Base-by-base conservation (phyloP, 2,329 filamentous ascomycete species). In the Exophiala aquamarina region DNA sequence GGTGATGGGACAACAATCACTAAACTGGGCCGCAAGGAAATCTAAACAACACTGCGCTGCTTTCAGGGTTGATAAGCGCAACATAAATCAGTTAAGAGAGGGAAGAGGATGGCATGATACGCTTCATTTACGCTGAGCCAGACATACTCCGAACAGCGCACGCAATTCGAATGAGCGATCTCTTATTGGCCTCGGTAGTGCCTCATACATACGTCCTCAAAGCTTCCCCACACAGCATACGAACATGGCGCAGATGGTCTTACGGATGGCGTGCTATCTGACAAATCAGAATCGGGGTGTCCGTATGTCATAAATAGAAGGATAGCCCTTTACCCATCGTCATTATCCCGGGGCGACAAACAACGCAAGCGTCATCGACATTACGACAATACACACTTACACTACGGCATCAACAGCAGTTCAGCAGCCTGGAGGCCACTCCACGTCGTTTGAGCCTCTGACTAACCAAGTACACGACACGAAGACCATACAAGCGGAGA, bases 1-100 rank as follows among this genome's bases (percentile, higher is more conserved):
- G 71, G 73, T 17, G 86, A 89, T 63, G 86, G 86, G 0, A 89
- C 83, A 1, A 76, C 73, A 1, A 75, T 89, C 41, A 87, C 81
- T 1, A 79, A 74, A 50, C 67, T 87, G 4, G 64, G 74, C 5
- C 63, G 63, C 45, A 50, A 52, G 48, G 49, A 55, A 47, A 41
- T 55, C 46, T 55, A 55, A 52, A 51, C 52, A 55, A 23, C 8
- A 19, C 5, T 35, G 14, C 13, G 5, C 4, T 17, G 5, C 2
- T 23, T 29, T 35, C 10, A 37, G 50, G 49, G 50, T 56, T 56
- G 50, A 53, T 56, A 56, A 56, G 53, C 53, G 40, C 14, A 41
- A 31, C 31, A 41, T 17, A 38, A 13, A 28, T 14, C 21, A 36
- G 44, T n/a, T 44, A 38, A 44, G 39, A 49, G 37, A 14, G 29